Percentiles rank a stretch among this genome's conserved stretches.
Evolutionary conservation across 345 rosid species (phyloP).

Genomic region (Noccaea bulbosa): DNA sequence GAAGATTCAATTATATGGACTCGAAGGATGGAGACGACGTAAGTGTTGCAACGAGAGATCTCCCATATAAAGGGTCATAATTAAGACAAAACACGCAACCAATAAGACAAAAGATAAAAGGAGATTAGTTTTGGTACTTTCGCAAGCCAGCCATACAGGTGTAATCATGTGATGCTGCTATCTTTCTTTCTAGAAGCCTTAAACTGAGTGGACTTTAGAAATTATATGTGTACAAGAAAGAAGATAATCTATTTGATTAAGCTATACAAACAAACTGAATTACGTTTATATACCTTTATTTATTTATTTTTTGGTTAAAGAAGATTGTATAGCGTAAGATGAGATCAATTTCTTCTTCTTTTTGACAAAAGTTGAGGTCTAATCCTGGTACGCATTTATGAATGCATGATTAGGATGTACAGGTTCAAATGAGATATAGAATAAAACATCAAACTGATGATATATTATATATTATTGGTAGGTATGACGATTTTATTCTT

Average conservation of each 20-base stretch:
- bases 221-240: neutral
- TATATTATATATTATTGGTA: neutral
- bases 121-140: constrained; percentile 12
- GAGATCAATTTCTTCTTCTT: neutral
- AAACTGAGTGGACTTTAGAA: constrained; percentile 15
- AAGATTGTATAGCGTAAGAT: neutral
- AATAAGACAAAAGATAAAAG: neutral
- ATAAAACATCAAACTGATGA: neutral
- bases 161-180: constrained; percentile 29
- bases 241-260: constrained; percentile 23
- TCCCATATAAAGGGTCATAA: constrained; percentile 1
- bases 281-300: neutral
- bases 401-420: neutral
- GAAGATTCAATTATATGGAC: neutral
- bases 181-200: constrained; percentile 35
- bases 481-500: constrained; percentile 19
- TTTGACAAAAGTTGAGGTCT: too few species aligned
- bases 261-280: constrained; percentile 7
- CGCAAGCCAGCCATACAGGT: constrained; percentile 5
- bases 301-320: too few species aligned
- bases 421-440: constrained; percentile 1
- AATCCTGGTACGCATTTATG: neutral
- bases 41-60: neutral
- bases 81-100: constrained; percentile 17
- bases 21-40: neutral